Evolutionary conservation across 129 eudicot species (phyloP).

Genomic region (Pseudognaphalium luteoalbum): DNA sequence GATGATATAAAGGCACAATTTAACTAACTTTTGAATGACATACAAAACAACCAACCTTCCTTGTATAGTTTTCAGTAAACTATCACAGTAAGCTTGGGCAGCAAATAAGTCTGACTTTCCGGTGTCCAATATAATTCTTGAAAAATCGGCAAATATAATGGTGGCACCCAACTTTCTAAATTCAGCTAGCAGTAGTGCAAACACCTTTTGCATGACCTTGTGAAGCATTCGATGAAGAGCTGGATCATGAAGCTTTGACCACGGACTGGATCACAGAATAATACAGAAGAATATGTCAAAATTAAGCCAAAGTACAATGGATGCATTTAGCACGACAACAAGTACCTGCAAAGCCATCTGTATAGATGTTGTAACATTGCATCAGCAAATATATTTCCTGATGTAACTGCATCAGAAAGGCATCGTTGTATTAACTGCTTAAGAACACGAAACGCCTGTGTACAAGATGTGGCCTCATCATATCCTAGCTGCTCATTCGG

Average conservation of each 20-base stretch:
- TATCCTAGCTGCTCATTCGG: conserved; percentile 55
- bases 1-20: neutral
- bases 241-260: conserved; percentile 89
- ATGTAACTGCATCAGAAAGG: conserved; percentile 78
- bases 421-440: conserved; percentile 89
- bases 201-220: conserved; percentile 93
- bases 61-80: conserved; percentile 69
- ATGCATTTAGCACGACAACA: conserved; percentile 15
- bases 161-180: conserved; percentile 90
- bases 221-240: conserved; percentile 94
- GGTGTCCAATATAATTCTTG: conserved; percentile 79
- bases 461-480: conserved; percentile 84
- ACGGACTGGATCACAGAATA: conserved; percentile 56
- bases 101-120: conserved; percentile 87
- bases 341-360: conserved; percentile 99
- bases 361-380: conserved; percentile 87
- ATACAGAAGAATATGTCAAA: conserved; percentile 12
- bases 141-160: conserved; percentile 73
- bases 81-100: conserved; percentile 90
- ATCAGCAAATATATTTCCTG: conserved; percentile 93
- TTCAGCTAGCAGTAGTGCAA: conserved; percentile 81
- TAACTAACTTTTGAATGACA: conserved; percentile 1
- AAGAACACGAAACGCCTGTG: conserved; percentile 83
- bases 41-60: conserved; percentile 52
- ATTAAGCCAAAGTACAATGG: neutral